Conservation (phyloP, 2,329 filamentous ascomycete genomes). For the Stachybotrys elegans region DNA sequence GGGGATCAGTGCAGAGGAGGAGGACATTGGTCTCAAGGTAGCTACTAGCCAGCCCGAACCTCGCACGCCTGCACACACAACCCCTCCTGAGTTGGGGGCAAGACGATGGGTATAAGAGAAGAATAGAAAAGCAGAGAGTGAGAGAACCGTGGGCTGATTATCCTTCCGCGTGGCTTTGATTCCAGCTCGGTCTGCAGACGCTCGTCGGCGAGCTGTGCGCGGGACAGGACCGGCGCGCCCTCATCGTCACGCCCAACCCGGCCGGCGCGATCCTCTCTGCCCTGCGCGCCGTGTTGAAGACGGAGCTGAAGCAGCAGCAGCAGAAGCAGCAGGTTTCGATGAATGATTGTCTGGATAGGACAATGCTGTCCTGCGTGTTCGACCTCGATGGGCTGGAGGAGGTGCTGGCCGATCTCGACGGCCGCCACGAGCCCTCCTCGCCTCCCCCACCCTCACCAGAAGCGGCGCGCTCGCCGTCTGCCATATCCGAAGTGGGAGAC, state of each 20-base stretch:
- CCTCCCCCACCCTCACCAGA: neutral
- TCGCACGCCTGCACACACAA: too few species aligned
- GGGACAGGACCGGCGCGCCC: slow-evolving; percentile 19
- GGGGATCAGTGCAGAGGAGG: slow-evolving; percentile 49
- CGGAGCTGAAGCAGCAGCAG: slow-evolving; percentile 21
- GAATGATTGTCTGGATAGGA: slow-evolving; percentile 38
- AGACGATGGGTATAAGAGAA: neutral
- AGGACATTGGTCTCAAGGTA: slow-evolving; percentile 42
- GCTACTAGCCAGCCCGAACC: slow-evolving; percentile 20
- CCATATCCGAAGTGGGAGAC: slow-evolving; percentile 23
- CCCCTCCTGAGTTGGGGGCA: neutral
- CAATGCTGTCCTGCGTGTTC: slow-evolving; percentile 53
- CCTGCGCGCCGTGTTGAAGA: slow-evolving; percentile 34
- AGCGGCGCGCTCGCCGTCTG: neutral
- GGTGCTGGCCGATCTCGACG: slow-evolving; percentile 46
- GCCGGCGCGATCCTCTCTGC: slow-evolving; percentile 32
- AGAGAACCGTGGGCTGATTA: slow-evolving; percentile 7
- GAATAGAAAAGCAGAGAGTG: too few species aligned
- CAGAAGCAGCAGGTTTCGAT: too few species aligned
- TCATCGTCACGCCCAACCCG: slow-evolving; percentile 46
- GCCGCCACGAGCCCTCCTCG: slow-evolving; percentile 22
- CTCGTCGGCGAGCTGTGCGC: slow-evolving; percentile 34
- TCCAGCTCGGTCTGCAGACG: slow-evolving; percentile 44
- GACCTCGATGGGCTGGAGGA: slow-evolving; percentile 55
- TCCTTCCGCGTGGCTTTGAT: neutral